These are phyloP conservation scores for Colletotrichum sp. DNA, from an alignment of 2,329 filamentous ascomycete species.

Conservation along the genomic window DNA sequence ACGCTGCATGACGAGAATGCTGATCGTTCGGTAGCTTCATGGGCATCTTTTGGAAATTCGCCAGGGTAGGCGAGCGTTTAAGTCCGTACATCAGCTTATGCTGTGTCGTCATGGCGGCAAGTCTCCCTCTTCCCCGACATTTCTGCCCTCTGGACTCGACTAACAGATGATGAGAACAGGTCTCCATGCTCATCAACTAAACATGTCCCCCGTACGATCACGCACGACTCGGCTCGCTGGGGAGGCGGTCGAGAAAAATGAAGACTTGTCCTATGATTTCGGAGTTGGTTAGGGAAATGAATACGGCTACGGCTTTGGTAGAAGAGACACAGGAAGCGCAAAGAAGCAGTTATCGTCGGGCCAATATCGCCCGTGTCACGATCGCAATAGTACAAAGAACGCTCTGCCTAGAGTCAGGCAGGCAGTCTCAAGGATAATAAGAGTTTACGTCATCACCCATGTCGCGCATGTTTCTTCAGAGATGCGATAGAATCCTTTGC, in stretches of 20 bases:
- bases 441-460: neutral
- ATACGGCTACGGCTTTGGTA: constrained; percentile 8
- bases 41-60: constrained; percentile 95
- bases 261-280: constrained; percentile 7
- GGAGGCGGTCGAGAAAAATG: neutral
- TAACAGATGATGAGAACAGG: neutral
- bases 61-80: constrained; percentile 87
- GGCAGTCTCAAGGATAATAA: neutral
- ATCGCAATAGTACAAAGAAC: neutral
- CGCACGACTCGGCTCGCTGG: neutral
- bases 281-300: constrained; percentile 16
- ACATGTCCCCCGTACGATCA: neutral
- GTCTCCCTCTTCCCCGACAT: constrained; percentile 27
- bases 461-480: neutral
- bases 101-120: constrained; percentile 91
- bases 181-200: constrained; percentile 15
- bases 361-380: neutral
- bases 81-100: constrained; percentile 96
- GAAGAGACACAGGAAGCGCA: constrained; percentile 1
- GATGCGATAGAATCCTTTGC: neutral
- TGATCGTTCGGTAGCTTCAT: constrained; percentile 59
- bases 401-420: neutral
- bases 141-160: neutral
- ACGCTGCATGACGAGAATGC: constrained; percentile 3
- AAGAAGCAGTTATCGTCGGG: neutral